Percentiles rank a stretch among this genome's conserved stretches.
phyloP scores from a whole-genome alignment of 345 rosid species.

The Arabis hirsuta region DNA sequence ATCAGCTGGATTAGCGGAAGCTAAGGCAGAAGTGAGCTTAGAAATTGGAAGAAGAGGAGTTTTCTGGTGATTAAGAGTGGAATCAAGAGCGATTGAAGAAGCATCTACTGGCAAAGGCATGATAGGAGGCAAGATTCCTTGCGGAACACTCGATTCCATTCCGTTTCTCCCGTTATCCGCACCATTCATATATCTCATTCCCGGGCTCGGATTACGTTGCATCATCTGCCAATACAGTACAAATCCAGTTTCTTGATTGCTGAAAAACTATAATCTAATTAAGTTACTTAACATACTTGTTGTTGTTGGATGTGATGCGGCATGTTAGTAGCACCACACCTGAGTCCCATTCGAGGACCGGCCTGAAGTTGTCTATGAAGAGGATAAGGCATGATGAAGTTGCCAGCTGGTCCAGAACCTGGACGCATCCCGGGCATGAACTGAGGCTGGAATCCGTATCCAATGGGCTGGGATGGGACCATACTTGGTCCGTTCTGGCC shows the following conservation, averaged over 20 bases:
- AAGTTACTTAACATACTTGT: slow-evolving; percentile 27
- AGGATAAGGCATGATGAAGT: slow-evolving; percentile 57
- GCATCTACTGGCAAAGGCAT: slow-evolving; percentile 52
- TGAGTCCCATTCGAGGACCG: slow-evolving; percentile 55
- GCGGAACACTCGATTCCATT: slow-evolving; percentile 45
- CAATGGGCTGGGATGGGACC: slow-evolving; percentile 53
- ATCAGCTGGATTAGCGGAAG: slow-evolving; percentile 54
- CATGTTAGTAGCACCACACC: slow-evolving; percentile 51
- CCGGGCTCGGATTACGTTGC: slow-evolving; percentile 49
- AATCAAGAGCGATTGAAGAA: slow-evolving; percentile 38
- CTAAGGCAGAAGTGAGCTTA: slow-evolving; percentile 58
- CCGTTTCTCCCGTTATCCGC: slow-evolving; percentile 47
- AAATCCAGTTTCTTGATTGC: background rate
- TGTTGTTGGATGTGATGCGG: slow-evolving; percentile 31
- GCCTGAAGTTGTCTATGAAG: slow-evolving; percentile 56
- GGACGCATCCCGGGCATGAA: slow-evolving; percentile 56
- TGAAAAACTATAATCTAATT: background rate
- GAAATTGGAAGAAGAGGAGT: slow-evolving; percentile 43
- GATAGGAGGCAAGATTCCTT: slow-evolving; percentile 42
- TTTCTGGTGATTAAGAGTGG: background rate
- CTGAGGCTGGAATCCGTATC: slow-evolving; percentile 58
- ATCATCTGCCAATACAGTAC: slow-evolving; percentile 35
- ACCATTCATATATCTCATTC: slow-evolving; percentile 52
- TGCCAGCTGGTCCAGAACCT: slow-evolving; percentile 16
- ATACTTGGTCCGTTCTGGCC: slow-evolving; percentile 47